These are phyloP conservation scores for Pochonia chlamydosporia DNA, from an alignment of 2,329 filamentous ascomycete species.

Conservation along the genomic window DNA sequence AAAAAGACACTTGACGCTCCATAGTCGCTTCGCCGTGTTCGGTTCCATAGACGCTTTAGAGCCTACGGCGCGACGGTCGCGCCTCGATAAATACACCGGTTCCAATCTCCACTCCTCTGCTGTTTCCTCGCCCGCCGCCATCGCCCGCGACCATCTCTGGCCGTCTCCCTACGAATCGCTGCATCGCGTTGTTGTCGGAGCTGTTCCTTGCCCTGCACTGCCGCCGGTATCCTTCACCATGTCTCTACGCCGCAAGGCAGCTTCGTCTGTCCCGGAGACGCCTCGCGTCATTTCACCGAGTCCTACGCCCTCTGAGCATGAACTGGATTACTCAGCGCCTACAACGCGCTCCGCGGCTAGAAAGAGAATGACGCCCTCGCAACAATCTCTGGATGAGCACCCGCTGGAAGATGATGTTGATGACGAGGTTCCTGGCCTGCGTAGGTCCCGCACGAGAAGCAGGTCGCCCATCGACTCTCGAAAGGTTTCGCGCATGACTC, in stretches of 20 bases:
- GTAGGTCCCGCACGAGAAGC: slow-evolving; percentile 63
- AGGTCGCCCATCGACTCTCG: slow-evolving; percentile 57
- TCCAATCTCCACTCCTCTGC: slow-evolving; percentile 14
- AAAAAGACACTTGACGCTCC: slow-evolving; percentile 6
- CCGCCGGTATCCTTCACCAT: slow-evolving; percentile 54
- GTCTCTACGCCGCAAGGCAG: slow-evolving; percentile 39
- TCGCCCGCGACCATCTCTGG: slow-evolving; percentile 26
- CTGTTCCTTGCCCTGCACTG: slow-evolving; percentile 49
- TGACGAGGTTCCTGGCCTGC: slow-evolving; percentile 39
- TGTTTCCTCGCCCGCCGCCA: not conserved
- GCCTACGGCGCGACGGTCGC: slow-evolving; percentile 29
- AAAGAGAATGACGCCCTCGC: slow-evolving; percentile 46
- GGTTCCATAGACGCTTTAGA: slow-evolving; percentile 14
- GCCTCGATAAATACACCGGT: slow-evolving; percentile 47
- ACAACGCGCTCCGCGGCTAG: slow-evolving; percentile 67
- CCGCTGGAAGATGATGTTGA: slow-evolving; percentile 44
- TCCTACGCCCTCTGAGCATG: slow-evolving; percentile 48
- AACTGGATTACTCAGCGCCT: slow-evolving; percentile 57
- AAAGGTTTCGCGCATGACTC: slow-evolving; percentile 47
- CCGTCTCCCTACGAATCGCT: slow-evolving; percentile 42
- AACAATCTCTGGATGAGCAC: slow-evolving; percentile 55
- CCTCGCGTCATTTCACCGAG: slow-evolving; percentile 88
- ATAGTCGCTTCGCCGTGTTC: slow-evolving; percentile 16
- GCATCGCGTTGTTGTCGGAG: slow-evolving; percentile 48
- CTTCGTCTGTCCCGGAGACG: slow-evolving; percentile 60